phyloP scores from a whole-genome alignment of 2,329 filamentous ascomycete species.

The Acrocalymma vagum region DNA sequence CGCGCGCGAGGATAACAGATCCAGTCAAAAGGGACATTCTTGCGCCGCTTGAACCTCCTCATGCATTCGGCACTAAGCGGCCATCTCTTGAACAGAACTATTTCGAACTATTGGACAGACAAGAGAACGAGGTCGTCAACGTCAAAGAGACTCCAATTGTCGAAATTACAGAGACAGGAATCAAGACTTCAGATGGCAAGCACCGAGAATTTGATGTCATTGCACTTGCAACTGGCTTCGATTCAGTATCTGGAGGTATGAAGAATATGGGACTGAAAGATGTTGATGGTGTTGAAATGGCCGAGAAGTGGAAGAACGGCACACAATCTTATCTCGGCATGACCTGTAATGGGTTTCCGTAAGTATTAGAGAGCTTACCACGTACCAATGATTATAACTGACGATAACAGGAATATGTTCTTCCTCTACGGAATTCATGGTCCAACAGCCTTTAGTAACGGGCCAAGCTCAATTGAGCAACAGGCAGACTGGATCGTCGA shows the following conservation, averaged over 20 bases:
- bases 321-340: conserved; percentile 54
- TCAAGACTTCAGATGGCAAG: conserved; percentile 51
- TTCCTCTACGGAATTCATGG: conserved; percentile 57
- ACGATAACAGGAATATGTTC: conserved; percentile 48
- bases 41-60: conserved; percentile 54
- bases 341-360: conserved; percentile 48
- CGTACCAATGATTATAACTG: conserved; percentile 4
- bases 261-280: conserved; percentile 50
- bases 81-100: conserved; percentile 57
- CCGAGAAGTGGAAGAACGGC: conserved; percentile 52
- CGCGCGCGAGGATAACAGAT: conserved; percentile 52
- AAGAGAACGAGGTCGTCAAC: conserved; percentile 54
- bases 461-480: conserved; percentile 54
- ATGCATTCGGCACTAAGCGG: conserved; percentile 58
- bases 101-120: conserved; percentile 55
- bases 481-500: conserved; percentile 57
- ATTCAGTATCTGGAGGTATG: conserved; percentile 54
- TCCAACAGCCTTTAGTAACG: conserved; percentile 57
- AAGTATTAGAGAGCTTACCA: conserved; percentile 7
- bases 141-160: conserved; percentile 52
- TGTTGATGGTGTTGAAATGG: conserved; percentile 45
- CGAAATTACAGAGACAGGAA: conserved; percentile 49
- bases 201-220: conserved; percentile 54
- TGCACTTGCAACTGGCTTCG: conserved; percentile 57
- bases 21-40: conserved; percentile 55